Percentiles rank a stretch among this genome's conserved stretches.
Evolutionary conservation across 148 eudicot genomes (phyloP).

Genomic region (Nyssa sinensis): DNA sequence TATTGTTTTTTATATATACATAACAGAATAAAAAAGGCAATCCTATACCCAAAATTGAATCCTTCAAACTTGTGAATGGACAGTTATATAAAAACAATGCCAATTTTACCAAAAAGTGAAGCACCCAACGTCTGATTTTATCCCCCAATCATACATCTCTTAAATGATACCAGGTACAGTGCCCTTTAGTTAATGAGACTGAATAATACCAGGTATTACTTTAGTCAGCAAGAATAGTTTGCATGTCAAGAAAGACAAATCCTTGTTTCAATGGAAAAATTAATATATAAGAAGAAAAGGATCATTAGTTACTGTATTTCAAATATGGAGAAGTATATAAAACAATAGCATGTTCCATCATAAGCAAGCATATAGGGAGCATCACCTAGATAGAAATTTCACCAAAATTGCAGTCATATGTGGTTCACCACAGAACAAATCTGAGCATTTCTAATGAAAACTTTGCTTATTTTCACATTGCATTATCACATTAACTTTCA

Average conservation of each 20-base stretch:
- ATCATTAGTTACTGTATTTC: background rate
- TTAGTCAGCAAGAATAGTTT: background rate
- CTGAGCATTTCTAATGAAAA: too few relatives aligned
- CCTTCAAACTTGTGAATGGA: background rate
- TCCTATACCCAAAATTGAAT: background rate
- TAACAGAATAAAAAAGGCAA: background rate
- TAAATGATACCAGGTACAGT: too few relatives aligned
- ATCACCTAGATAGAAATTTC: too few relatives aligned
- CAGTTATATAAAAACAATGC: background rate
- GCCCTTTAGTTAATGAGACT: background rate
- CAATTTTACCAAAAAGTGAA: background rate
- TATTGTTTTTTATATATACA: background rate
- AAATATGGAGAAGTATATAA: background rate
- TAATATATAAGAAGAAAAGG: background rate
- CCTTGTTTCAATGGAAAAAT: background rate
- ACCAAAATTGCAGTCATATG: background rate
- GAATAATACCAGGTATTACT: background rate
- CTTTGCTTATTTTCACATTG: too few relatives aligned
- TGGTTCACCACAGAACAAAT: background rate
- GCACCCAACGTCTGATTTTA: background rate
- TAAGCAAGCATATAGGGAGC: too few relatives aligned
- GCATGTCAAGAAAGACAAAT: background rate
- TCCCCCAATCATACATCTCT: too few relatives aligned
- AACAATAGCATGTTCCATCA: background rate
- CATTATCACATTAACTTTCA: background rate